Percentiles rank a stretch among this genome's conserved stretches.
These are phyloP conservation scores for Lentinula novae-zelandiae DNA, from an alignment of 1,284 basidiomycete genomes.

Conservation along the genomic window DNA sequence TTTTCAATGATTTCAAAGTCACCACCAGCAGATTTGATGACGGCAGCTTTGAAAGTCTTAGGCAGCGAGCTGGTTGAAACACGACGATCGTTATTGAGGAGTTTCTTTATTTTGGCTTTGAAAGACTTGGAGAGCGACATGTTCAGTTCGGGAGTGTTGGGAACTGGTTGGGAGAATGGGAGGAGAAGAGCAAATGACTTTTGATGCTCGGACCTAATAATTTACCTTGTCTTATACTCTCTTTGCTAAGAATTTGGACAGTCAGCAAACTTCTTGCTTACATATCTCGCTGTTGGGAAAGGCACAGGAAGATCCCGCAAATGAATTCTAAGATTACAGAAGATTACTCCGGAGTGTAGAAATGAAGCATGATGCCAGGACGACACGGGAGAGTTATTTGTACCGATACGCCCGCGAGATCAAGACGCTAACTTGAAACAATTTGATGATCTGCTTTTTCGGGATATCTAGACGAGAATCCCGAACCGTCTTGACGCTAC, in stretches of 20 bases:
- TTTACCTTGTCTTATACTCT: neutral
- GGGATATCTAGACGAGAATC: neutral
- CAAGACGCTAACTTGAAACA: neutral
- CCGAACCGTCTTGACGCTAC: no score
- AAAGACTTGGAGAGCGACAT: neutral
- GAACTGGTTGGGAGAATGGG: neutral
- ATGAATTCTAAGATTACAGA: neutral
- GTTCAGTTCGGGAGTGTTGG: neutral
- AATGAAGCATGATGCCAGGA: neutral
- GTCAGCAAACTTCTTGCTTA: neutral
- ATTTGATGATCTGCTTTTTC: neutral
- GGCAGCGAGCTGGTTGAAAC: neutral
- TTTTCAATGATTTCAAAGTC: conserved; percentile 3
- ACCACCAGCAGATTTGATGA: neutral
- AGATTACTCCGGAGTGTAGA: neutral
- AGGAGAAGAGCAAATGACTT: neutral
- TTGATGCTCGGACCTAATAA: neutral
- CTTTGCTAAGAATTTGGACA: neutral
- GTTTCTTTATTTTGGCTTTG: neutral
- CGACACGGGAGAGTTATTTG: neutral
- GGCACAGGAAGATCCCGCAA: neutral
- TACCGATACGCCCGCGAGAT: neutral
- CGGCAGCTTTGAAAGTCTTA: conserved; percentile 2
- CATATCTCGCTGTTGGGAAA: neutral
- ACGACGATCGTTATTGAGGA: neutral